Evolutionary conservation across 768 basidiomycete species (phyloP).

Genomic region (Boletus pseudopeckii): DNA sequence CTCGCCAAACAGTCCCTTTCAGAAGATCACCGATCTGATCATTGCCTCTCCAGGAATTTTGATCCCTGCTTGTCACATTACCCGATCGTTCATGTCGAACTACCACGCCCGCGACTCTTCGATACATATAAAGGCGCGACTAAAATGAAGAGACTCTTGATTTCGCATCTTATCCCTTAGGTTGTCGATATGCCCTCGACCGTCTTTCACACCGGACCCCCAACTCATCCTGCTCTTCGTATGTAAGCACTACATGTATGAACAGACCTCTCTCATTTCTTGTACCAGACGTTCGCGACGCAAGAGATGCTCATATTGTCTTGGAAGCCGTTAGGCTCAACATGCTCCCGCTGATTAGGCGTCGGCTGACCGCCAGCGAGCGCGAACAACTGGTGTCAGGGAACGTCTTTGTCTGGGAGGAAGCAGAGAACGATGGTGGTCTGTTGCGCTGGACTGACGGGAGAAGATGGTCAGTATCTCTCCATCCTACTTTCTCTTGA

Average conservation of each 20-base stretch:
- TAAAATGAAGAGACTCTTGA: conserved; percentile 1
- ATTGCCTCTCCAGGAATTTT: conserved; percentile 14
- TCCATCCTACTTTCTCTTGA: not conserved
- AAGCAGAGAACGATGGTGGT: conserved; percentile 70
- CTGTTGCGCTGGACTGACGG: conserved; percentile 78
- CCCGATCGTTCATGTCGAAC: conserved; percentile 14
- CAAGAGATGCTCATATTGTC: conserved; percentile 73
- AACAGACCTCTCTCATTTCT: not conserved
- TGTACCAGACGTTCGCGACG: conserved; percentile 65
- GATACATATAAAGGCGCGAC: conserved; percentile 24
- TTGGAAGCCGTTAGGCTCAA: conserved; percentile 74
- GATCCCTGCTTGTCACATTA: conserved; percentile 15
- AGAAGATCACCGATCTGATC: conserved; percentile 21
- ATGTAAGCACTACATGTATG: conserved; percentile 9
- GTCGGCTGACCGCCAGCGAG: conserved; percentile 66
- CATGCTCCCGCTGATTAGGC: conserved; percentile 65
- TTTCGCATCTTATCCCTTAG: conserved; percentile 1
- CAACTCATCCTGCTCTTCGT: conserved; percentile 32
- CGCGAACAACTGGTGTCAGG: conserved; percentile 68
- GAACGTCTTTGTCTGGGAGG: conserved; percentile 84
- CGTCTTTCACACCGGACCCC: conserved; percentile 20
- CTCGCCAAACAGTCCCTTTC: conserved; percentile 14
- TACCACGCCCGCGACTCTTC: conserved; percentile 15
- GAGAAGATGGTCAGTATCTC: conserved; percentile 56
- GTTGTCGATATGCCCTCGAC: conserved; percentile 16